Conservation (phyloP, 306 rosid species). For the Vachellia collinsii region DNA sequence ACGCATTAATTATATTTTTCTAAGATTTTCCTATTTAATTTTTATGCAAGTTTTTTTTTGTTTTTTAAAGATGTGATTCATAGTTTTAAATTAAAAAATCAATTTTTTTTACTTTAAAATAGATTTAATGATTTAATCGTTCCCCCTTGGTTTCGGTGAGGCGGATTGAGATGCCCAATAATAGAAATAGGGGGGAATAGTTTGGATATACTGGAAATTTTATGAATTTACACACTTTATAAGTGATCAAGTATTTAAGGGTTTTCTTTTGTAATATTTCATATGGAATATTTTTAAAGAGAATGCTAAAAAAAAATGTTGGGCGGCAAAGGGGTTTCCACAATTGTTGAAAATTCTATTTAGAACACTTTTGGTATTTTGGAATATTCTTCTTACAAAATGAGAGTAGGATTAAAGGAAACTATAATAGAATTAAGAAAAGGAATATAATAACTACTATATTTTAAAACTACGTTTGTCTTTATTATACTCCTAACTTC, state of each 20-base stretch:
- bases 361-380: neutral
- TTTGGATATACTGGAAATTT: too few relatives aligned
- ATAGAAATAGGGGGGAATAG: too few relatives aligned
- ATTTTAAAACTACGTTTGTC: neutral
- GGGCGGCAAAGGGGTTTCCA: neutral
- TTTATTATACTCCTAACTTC: neutral
- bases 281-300: neutral
- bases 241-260: neutral
- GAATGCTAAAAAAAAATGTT: neutral
- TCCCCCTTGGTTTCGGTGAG: too few relatives aligned
- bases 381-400: neutral
- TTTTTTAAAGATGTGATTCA: too few relatives aligned
- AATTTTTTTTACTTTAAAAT: too few relatives aligned
- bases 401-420: neutral
- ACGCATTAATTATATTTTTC: too few relatives aligned
- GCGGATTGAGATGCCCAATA: too few relatives aligned
- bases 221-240: neutral
- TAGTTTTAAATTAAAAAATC: too few relatives aligned
- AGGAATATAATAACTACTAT: too few relatives aligned
- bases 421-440: neutral
- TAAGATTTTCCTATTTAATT: too few relatives aligned
- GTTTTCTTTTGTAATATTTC: neutral
- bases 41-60: too few relatives aligned
- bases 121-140: too few relatives aligned
- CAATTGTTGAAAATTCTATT: neutral